A percentile compares a stretch with the other conserved stretches of the same genome.
These are phyloP conservation scores for Mycogone perniciosa DNA, from an alignment of 2,329 filamentous ascomycete species.

Conservation along the genomic window DNA sequence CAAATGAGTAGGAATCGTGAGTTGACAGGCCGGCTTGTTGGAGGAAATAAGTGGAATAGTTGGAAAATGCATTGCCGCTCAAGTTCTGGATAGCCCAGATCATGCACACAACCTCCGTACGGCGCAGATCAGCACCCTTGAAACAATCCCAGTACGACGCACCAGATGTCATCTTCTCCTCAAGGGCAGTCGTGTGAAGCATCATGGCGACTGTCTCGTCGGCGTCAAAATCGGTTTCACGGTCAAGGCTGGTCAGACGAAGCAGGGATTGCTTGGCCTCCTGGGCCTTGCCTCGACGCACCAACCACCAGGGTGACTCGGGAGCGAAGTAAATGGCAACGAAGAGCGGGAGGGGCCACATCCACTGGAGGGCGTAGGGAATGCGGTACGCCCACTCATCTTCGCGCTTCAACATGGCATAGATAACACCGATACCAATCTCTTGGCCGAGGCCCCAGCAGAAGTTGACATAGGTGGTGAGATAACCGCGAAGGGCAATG, in stretches of 20 bases:
- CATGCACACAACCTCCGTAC: slow-evolving; percentile 66
- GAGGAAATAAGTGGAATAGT: slow-evolving; percentile 60
- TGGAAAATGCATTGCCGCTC: slow-evolving; percentile 58
- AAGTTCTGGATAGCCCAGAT: slow-evolving; percentile 59
- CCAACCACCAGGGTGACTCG: slow-evolving; percentile 71
- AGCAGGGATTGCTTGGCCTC: slow-evolving; percentile 62
- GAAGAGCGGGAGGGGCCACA: slow-evolving; percentile 64
- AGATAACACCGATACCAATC: slow-evolving; percentile 68
- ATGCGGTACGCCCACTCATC: slow-evolving; percentile 66
- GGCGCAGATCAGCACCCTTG: slow-evolving; percentile 67
- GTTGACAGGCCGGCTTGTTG: slow-evolving; percentile 51
- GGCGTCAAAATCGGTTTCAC: slow-evolving; percentile 67
- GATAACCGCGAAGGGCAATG: slow-evolving; percentile 61
- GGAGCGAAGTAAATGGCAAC: slow-evolving; percentile 63
- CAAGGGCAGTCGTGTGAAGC: slow-evolving; percentile 78
- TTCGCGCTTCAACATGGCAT: slow-evolving; percentile 55
- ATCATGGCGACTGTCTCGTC: slow-evolving; percentile 90
- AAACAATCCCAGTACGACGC: slow-evolving; percentile 79
- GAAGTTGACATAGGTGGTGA: slow-evolving; percentile 70
- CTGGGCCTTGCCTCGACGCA: slow-evolving; percentile 56
- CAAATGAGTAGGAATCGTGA: slow-evolving; percentile 50
- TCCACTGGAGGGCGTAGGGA: slow-evolving; percentile 70
- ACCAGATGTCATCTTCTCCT: slow-evolving; percentile 67
- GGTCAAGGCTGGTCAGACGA: slow-evolving; percentile 56
- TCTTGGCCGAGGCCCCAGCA: slow-evolving; percentile 73